Conservation (phyloP, 1,284 basidiomycete genomes). For the Rhodotorula sp. region DNA sequence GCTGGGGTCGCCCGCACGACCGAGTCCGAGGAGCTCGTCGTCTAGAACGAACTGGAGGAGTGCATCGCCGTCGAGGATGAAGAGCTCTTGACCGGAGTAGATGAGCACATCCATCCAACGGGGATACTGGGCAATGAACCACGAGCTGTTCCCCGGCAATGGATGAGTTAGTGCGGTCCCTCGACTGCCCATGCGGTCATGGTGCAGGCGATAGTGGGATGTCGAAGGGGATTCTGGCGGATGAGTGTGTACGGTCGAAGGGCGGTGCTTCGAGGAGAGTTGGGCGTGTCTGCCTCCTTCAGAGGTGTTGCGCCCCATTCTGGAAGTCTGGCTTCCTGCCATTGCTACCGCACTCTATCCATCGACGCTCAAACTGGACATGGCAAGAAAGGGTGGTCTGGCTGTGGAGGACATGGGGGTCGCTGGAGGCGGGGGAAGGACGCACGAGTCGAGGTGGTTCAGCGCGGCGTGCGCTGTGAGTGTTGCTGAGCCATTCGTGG, state of each 20-base stretch:
- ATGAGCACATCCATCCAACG: conserved; percentile 68
- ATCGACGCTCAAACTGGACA: too few species aligned
- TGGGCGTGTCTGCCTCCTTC: too few species aligned
- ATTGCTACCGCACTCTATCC: too few species aligned
- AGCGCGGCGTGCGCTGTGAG: conserved; percentile 14
- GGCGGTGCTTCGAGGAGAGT: too few species aligned
- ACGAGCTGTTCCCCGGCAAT: conserved; percentile 9
- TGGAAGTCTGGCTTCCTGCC: too few species aligned
- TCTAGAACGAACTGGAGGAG: conserved; percentile 61
- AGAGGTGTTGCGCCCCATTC: too few species aligned
- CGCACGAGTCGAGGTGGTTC: conserved; percentile 21
- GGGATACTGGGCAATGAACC: conserved; percentile 41
- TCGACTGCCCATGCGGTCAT: not conserved
- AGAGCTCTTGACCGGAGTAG: conserved; percentile 66
- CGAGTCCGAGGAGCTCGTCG: conserved; percentile 61
- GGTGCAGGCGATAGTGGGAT: not conserved
- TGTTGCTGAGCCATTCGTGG: too few species aligned
- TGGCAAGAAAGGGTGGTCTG: too few species aligned
- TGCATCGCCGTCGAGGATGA: conserved; percentile 67
- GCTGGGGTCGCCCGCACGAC: conserved; percentile 53
- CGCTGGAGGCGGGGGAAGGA: not conserved
- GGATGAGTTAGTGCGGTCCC: not conserved
- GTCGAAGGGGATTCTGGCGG: not conserved
- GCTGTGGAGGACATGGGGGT: not conserved
- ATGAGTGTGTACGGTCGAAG: too few species aligned